phyloP scores from a whole-genome alignment of 805 yeast species.

The Metschnikowia amazonensis region DNA sequence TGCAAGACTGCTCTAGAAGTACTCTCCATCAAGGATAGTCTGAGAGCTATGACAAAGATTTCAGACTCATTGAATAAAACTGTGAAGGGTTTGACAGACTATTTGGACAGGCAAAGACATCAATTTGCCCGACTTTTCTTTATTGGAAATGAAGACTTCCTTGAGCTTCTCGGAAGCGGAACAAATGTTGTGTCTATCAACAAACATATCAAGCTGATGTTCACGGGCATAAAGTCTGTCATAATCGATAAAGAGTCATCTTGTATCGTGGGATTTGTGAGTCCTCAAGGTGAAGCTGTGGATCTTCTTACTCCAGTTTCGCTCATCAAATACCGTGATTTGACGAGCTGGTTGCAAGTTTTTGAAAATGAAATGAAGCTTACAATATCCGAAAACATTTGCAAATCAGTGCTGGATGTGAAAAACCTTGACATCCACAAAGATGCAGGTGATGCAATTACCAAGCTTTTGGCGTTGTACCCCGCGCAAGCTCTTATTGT shows the following conservation, averaged over 20 bases:
- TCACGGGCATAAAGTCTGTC: constrained; percentile 55
- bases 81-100: constrained; percentile 66
- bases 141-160: constrained; percentile 83
- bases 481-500: constrained; percentile 59
- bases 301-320: constrained; percentile 42
- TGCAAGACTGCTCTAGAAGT: constrained; percentile 54
- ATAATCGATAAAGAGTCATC: constrained; percentile 29
- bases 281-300: constrained; percentile 66
- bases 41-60: constrained; percentile 44
- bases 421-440: constrained; percentile 1
- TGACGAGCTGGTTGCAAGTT: constrained; percentile 59
- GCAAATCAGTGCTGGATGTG: constrained; percentile 24
- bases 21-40: constrained; percentile 46
- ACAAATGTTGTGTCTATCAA: constrained; percentile 45
- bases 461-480: constrained; percentile 31
- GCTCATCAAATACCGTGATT: constrained; percentile 35
- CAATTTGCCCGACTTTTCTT: constrained; percentile 80
- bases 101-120: constrained; percentile 74
- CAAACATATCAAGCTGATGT: constrained; percentile 66
- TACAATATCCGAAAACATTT: constrained; percentile 41
- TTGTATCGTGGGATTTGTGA: constrained; percentile 44
- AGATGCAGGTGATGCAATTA: background rate
- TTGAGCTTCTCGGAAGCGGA: constrained; percentile 74
- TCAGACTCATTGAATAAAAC: constrained; percentile 56
- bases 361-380: constrained; percentile 53